Evolutionary conservation across 495 filamentous ascomycete genomes (phyloP).

Genomic region (Penicillium bialowiezense): DNA sequence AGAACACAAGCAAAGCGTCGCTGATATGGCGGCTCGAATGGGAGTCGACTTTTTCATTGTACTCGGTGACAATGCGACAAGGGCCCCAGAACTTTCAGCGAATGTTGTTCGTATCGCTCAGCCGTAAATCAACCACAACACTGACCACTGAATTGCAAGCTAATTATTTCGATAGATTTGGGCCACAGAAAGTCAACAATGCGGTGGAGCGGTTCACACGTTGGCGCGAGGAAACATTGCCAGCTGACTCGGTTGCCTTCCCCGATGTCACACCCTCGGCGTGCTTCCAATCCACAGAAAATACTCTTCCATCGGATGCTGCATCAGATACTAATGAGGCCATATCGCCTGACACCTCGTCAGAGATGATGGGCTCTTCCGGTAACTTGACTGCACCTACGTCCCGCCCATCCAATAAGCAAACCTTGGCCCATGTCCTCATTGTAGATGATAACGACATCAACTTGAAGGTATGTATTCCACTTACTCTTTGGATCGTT

Average conservation of each 20-base stretch:
- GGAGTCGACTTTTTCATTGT: slow-evolving; percentile 28
- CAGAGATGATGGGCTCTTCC: not conserved
- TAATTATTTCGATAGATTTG: slow-evolving; percentile 23
- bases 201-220: slow-evolving; percentile 23
- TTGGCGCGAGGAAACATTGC: slow-evolving; percentile 5
- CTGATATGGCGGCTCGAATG: slow-evolving; percentile 1
- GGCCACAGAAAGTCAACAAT: slow-evolving; percentile 29
- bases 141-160: not conserved
- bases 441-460: slow-evolving; percentile 51
- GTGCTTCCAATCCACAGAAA: not conserved
- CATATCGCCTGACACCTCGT: slow-evolving; percentile 6
- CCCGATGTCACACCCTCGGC: not conserved
- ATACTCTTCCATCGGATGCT: not conserved
- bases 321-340: not conserved
- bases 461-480: slow-evolving; percentile 38
- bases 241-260: not conserved
- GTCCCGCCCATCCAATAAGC: slow-evolving; percentile 2
- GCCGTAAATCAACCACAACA: slow-evolving; percentile 22
- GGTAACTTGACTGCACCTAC: not conserved
- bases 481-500: too few relatives aligned
- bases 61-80: slow-evolving; percentile 19
- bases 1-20: slow-evolving; percentile 8
- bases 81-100: slow-evolving; percentile 1
- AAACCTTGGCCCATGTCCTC: slow-evolving; percentile 27
- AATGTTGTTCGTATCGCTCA: slow-evolving; percentile 28